Percentiles rank a stretch among this genome's conserved stretches.
Evolutionary conservation across 345 rosid genomes (phyloP).

Genomic region (Linum tenue): DNA sequence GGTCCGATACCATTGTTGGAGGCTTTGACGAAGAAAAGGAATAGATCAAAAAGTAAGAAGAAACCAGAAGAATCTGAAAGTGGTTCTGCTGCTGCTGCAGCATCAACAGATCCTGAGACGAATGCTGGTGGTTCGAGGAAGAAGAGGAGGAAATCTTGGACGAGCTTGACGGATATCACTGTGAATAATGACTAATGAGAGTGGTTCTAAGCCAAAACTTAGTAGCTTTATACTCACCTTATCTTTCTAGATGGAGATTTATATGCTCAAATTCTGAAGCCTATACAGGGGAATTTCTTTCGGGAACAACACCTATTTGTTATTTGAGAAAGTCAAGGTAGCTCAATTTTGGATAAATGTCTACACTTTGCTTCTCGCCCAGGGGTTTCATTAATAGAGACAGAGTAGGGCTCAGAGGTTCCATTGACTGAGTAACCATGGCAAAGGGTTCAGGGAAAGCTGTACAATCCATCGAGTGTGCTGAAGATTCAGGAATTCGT

Average conservation of each 20-base stretch:
- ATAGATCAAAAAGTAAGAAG: constrained; percentile 23
- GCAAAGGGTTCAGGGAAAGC: no score
- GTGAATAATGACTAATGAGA: constrained; percentile 19
- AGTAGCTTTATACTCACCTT: constrained; percentile 26
- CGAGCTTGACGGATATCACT: constrained; percentile 41
- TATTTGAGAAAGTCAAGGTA: no score
- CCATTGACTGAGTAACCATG: no score
- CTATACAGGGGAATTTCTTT: no score
- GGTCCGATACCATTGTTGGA: constrained; percentile 26
- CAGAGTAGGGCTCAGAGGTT: no score
- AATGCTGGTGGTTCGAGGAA: constrained; percentile 26
- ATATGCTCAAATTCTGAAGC: no score
- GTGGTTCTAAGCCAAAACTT: constrained; percentile 11
- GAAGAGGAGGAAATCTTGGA: constrained; percentile 41
- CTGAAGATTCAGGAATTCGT: no score
- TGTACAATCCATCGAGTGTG: no score
- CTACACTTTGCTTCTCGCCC: no score
- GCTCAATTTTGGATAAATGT: no score
- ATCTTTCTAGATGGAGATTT: neutral
- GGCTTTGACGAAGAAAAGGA: constrained; percentile 37
- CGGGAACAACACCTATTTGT: no score
- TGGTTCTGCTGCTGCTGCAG: neutral
- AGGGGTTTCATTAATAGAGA: no score
- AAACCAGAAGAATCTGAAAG: constrained; percentile 25
- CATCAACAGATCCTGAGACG: constrained; percentile 7